Base-by-base conservation (phyloP, 352 stramenopile species). In the Phytopythium delawarense region DNA sequence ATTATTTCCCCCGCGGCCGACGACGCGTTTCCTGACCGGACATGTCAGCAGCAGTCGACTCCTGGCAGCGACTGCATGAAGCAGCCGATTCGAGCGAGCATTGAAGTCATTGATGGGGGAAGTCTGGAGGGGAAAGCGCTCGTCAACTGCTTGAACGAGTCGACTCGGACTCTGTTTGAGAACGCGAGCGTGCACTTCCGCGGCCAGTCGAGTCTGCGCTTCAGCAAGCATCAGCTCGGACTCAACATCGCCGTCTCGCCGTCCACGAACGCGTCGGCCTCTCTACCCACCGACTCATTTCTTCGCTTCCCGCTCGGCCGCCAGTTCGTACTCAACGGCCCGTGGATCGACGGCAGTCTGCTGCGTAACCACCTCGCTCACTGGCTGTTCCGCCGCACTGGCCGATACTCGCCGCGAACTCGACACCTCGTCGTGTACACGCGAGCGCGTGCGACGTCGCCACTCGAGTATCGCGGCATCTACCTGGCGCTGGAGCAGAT, bases 311-410 rank as follows among this genome's bases (percentile, higher is more conserved):
- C 78, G 0, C 61, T 64, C 11, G 78, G 80, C 51, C 67, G 65
- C 37, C 59, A 69, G 21, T 88, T 79, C 50, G 68, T 84, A 12
- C 62, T 88, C n/a, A 81, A 88, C 40, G 78, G 78, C 0, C 78
- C 78, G 9, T 81, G 67, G 53, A 55, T 86, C 25, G 78, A 88
- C 70, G 71, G 69, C 49, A 79, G 65, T 37, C 42, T 88, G 55
- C 34, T 88, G 56, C 76, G 78, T 37, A 88, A 88, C 63, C 78
- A 88, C 53, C 54, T 88, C 48, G 76, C 76, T 12, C 76, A 88
- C 46, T 84, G 72, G 71, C 42, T 88, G 30, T 88, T 74, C 59
- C 76, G 78, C 8, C 40, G 66, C 30, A 86, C 76, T 8, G 63
- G 64, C 8, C 71, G 78, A 13, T 88, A 84, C 64, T 84, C 76